Evolutionary conservation across 1,139 yeast species (phyloP), one percentile per base, ranked within the genome.

Genomic region (Geotrichum histeridarum): DNA sequence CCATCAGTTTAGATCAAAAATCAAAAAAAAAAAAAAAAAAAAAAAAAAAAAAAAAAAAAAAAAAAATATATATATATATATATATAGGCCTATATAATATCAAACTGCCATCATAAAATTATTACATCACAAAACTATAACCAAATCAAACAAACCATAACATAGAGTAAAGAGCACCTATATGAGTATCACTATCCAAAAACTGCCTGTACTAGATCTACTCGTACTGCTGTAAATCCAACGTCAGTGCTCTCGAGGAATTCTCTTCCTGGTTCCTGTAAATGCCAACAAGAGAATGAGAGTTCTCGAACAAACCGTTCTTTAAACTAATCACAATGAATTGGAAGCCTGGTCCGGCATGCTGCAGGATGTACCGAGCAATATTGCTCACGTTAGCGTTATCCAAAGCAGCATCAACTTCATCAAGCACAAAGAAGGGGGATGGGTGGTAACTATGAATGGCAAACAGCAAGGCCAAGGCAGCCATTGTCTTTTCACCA

Each of bases 401-500:
- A 70, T 93, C 99, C 59, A 93, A 77, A 0, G 99, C 98, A 0
- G 99, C 98, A 73, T 93, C 99, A 15, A 93, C 91, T 71, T 93
- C 99, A 69, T 93, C 99, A 50, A 93, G 75, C 0, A 93, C 96
- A 67, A 93, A 93, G 68, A 93, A 93, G 27, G 99, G 99, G 0
- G 97, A 85, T 1, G 98, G 98, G 54, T 85, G 94, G 71, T 74
- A 87, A 0, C 95, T 84, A 68, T 93, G 97, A 51, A 91, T 82
- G 1, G 99, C 94, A 74, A 93, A 93, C 49, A 93, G 70, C 59
- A 93, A 74, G 0, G 98, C 97, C 61, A 93, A 75, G 0, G 99
- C 99, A 1, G 99, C 99, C 71, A 93, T 86, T 1, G 98, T 88
- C 68, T 91, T 90, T 67, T 93, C 99, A 50, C 99, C 99, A 51